Base-by-base conservation (phyloP, 495 filamentous ascomycete species). In the Jackrogersella minutella region DNA sequence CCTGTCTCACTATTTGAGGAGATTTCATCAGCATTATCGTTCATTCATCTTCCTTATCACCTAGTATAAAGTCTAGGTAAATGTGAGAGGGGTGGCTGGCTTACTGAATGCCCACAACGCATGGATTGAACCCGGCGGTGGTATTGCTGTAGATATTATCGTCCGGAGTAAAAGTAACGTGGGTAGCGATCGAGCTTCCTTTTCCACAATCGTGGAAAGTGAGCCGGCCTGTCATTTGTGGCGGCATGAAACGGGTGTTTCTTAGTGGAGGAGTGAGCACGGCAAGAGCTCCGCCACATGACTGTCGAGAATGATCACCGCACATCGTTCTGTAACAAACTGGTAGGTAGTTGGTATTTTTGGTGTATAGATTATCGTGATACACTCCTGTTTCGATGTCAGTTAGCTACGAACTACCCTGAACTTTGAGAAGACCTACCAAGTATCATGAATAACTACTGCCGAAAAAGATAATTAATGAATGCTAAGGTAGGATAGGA, bases 41-140 rank as follows among this genome's bases (percentile, higher is more conserved):
- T 11, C 19, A 3, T 40, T 17, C 10, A 44, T 7, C 10, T 26
- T 5, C 26, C 5, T 22, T 11, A 7, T 26, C 2, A 26, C 5
- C 6, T 34, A 34, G 31, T 3, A 17, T 41, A 41, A 10, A n/a
- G n/a, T 26, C 17, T 5, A 37, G 3, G 0, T 1, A 11, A 37
- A 30, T 11, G 9, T 1, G 39, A 30, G 43, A 7, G 28, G 8
- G 28, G 16, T 37, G 21, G 8, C 11, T 14, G 16, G 40, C 70
- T 72, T 56, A 77, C 75, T 77, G 75, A 31, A 77, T 74, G 16
- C 58, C 66, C 31, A 76, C 67, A 17, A 73, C 28, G 6, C 43
- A 74, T 28, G 56, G 40, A 10, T 73, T 58, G 36, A 66, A 2
- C n/a, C 43, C 11, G 9, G 14, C 8, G 0, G 55, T 31, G n/a